Conservation (phyloP, 495 filamentous ascomycete species). For the Daldinia decipiens region DNA sequence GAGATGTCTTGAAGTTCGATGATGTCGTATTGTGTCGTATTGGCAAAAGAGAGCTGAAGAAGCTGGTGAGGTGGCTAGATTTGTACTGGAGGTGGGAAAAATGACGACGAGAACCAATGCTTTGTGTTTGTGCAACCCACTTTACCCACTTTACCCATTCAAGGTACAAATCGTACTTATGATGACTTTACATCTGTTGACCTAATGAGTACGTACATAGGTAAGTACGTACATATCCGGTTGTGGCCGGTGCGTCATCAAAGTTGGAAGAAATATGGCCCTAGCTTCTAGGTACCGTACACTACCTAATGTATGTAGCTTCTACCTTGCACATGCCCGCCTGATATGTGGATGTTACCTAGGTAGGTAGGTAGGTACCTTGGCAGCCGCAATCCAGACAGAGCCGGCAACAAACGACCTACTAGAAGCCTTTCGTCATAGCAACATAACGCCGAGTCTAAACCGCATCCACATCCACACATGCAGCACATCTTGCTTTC, state of each 20-base stretch:
- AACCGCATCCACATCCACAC: neutral
- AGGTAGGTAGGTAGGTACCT: no score
- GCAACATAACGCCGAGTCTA: slow-evolving; percentile 1
- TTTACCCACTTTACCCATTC: neutral
- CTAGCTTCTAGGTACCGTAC: slow-evolving; percentile 19
- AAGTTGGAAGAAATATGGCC: slow-evolving; percentile 2
- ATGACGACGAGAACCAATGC: slow-evolving; percentile 37
- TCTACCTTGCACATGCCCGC: neutral
- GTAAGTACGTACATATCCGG: no score
- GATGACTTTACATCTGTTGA: neutral
- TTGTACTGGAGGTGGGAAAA: slow-evolving; percentile 40
- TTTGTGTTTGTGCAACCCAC: slow-evolving; percentile 18
- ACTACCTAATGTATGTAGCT: no score
- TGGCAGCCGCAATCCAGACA: neutral
- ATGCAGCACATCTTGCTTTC: neutral
- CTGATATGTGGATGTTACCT: no score
- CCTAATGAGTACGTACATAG: no score
- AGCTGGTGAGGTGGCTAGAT: slow-evolving; percentile 48
- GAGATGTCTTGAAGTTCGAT: neutral
- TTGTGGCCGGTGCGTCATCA: slow-evolving; percentile 37
- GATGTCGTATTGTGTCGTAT: slow-evolving; percentile 29
- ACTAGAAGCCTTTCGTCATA: slow-evolving; percentile 4
- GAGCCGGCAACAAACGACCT: neutral
- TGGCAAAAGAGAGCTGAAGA: slow-evolving; percentile 15
- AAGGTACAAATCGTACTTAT: slow-evolving; percentile 12